Conservation (phyloP, 495 filamentous ascomycete genomes). For the Lasiosphaeria hispida region DNA sequence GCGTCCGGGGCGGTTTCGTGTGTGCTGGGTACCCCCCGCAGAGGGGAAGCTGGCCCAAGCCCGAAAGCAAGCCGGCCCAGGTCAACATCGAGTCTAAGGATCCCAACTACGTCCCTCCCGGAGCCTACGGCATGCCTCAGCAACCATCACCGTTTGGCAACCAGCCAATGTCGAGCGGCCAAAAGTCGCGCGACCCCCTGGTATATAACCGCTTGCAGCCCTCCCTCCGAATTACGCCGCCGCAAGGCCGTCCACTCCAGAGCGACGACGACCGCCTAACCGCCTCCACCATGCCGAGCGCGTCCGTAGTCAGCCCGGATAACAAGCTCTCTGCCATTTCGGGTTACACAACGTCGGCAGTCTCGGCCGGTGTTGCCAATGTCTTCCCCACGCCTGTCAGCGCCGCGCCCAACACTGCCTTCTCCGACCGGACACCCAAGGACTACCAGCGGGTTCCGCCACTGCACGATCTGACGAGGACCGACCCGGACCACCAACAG, state of each 20-base stretch:
- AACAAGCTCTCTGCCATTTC: conserved; percentile 54
- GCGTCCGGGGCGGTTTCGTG: conserved; percentile 83
- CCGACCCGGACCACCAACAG: conserved; percentile 37
- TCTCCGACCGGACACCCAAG: conserved; percentile 48
- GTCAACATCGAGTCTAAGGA: conserved; percentile 86
- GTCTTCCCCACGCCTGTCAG: conserved; percentile 55
- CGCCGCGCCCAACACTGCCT: conserved; percentile 41
- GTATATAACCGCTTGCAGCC: conserved; percentile 53
- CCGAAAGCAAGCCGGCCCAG: conserved; percentile 58
- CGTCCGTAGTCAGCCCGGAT: conserved; percentile 51
- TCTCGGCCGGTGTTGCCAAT: conserved; percentile 26
- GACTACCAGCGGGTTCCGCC: conserved; percentile 55
- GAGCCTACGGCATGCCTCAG: conserved; percentile 55
- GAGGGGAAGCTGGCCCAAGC: conserved; percentile 67
- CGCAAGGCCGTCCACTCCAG: conserved; percentile 48
- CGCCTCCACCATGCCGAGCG: conserved; percentile 50
- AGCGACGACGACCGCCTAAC: conserved; percentile 50
- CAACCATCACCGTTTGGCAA: conserved; percentile 32
- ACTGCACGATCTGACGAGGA: conserved; percentile 51
- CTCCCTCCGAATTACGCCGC: conserved; percentile 53
- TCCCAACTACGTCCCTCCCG: conserved; percentile 57
- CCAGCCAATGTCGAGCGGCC: conserved; percentile 18
- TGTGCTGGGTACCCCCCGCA: conserved; percentile 86
- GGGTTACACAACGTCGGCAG: conserved; percentile 38
- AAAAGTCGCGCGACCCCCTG: conserved; percentile 43